Evolutionary conservation across 2,329 filamentous ascomycete genomes (phyloP).

Genomic region (Allantophomopsis cytisporea): DNA sequence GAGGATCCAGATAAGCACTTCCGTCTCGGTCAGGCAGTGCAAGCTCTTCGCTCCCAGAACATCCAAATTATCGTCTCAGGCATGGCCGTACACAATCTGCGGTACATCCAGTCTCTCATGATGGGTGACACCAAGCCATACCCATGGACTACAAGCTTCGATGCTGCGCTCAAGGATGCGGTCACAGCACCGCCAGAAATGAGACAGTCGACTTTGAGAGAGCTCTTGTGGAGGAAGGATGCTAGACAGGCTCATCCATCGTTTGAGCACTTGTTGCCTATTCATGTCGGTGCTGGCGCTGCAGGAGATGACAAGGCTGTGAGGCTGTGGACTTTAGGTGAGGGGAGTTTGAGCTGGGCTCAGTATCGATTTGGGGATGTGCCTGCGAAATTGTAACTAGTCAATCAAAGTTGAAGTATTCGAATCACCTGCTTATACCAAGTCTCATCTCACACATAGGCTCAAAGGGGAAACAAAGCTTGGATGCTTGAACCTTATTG

Average conservation of each 20-base stretch:
- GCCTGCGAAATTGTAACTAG: not conserved
- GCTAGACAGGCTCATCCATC: constrained; percentile 48
- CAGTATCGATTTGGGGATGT: constrained; percentile 30
- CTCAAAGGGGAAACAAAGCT: no score
- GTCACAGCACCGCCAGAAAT: constrained; percentile 24
- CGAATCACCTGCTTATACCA: no score
- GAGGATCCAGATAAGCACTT: constrained; percentile 55
- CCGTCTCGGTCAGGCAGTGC: constrained; percentile 50
- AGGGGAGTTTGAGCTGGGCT: constrained; percentile 39
- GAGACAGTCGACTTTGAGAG: constrained; percentile 27
- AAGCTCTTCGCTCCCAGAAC: constrained; percentile 50
- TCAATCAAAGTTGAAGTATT: no score
- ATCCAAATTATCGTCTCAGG: constrained; percentile 58
- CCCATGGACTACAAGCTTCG: constrained; percentile 44
- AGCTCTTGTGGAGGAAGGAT: constrained; percentile 33
- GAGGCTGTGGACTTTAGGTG: constrained; percentile 29
- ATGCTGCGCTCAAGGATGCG: constrained; percentile 42
- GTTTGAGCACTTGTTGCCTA: constrained; percentile 47
- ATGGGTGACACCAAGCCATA: constrained; percentile 29
- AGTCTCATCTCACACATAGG: no score
- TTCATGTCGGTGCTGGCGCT: constrained; percentile 42
- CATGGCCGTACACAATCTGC: constrained; percentile 63
- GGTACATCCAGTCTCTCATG: constrained; percentile 34
- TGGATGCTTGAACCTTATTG: no score
- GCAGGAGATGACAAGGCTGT: constrained; percentile 31